Evolutionary conservation across 495 filamentous ascomycete genomes (phyloP), one percentile per base, ranked within the genome.

Genomic region (Bathelium albidoporum): DNA sequence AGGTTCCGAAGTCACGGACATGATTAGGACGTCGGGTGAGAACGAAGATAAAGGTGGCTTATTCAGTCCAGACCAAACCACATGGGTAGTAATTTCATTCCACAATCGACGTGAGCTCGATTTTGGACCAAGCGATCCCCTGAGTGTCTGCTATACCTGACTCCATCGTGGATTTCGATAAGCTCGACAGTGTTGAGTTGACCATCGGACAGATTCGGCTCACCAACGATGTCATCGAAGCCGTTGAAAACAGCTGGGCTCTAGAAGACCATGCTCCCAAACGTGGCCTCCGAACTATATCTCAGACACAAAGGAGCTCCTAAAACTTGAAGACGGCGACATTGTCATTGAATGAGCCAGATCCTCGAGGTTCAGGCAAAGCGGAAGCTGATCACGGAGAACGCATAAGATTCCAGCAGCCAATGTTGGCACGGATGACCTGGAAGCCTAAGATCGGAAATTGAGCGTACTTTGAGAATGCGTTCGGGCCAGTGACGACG

Each of bases 141-240:
- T n/a, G n/a, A n/a, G n/a, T n/a, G n/a, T n/a, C n/a, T n/a, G n/a
- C n/a, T n/a, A n/a, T n/a, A n/a, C n/a, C n/a, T n/a, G n/a, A n/a
- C n/a, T n/a, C n/a, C n/a, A n/a, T 41, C 36, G 36, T 7, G 7
- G 36, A 16, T 7, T 41, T 7, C 36, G 16, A 7, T 16, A 41
- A 7, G 16, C 44, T 20, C 44, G 10, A 20, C 22, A 5, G 22
- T 5, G 22, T 16, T 49, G 44, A 49, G 44, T 20, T 49, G 44
- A 49, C n/a, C 44, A 49, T 49, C 22, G 44, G 44, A 49, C 44
- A 49, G 44, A 20, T 49, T 20, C 44, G 22, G 44, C 44, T 49
- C 44, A 49, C 14, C 44, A 49, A 20, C 44, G 44, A 49, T 49
- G 44, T 49, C 44, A 49, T 49, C 44, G 44, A 49, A 49, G 44